Conservation (phyloP, 2,329 filamentous ascomycete genomes). For the Trichophyton benhamiae region DNA sequence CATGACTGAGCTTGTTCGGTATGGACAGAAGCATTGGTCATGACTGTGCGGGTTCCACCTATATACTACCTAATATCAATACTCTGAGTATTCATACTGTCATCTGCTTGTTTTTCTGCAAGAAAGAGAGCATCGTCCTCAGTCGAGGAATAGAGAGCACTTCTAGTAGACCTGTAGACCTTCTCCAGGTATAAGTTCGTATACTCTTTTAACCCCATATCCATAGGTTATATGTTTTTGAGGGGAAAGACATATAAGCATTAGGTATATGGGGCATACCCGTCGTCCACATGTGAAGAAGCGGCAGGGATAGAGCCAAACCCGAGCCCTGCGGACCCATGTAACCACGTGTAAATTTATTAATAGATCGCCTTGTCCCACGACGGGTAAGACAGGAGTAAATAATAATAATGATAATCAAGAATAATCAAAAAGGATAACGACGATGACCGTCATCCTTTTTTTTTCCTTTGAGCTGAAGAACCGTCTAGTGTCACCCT, state of each 20-base stretch:
- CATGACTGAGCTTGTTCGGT: constrained; percentile 16
- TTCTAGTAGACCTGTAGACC: not conserved
- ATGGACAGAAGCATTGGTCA: constrained; percentile 13
- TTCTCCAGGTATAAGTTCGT: not conserved
- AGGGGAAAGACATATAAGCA: not conserved
- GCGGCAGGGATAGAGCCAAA: not conserved
- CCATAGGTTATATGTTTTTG: not conserved
- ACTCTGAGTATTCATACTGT: not conserved
- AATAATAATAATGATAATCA: not conserved
- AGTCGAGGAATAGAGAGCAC: too few relatives aligned
- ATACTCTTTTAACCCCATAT: not conserved
- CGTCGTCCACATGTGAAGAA: not conserved
- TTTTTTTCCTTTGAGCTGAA: too few relatives aligned
- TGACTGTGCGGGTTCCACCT: not conserved
- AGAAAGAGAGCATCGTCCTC: too few relatives aligned
- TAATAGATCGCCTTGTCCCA: not conserved
- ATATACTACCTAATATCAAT: not conserved
- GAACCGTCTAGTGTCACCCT: not conserved
- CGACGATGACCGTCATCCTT: not conserved
- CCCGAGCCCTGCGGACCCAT: not conserved
- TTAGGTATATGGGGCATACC: not conserved
- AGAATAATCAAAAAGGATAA: not conserved
- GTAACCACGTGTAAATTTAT: not conserved
- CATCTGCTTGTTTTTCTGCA: not conserved
- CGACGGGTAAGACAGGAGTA: not conserved